Conservation (phyloP, 2,329 filamentous ascomycete genomes). For the Ophiosphaerella narmari region DNA sequence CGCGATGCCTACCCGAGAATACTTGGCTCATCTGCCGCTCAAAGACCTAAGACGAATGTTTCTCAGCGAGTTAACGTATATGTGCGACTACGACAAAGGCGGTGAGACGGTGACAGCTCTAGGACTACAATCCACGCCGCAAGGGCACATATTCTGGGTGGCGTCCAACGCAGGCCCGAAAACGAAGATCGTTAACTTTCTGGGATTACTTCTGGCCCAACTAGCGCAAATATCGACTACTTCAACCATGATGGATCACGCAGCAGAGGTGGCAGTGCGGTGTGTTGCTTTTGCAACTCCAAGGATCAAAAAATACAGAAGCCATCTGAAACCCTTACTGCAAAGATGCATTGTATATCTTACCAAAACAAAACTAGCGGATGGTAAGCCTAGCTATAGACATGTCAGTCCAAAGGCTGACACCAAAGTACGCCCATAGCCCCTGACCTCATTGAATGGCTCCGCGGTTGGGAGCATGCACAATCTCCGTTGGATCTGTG, state of each 20-base stretch:
- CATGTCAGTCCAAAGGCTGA: constrained; percentile 1
- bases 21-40: not conserved
- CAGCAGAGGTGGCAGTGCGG: not conserved
- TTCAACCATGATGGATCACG: too few relatives aligned
- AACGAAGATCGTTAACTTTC: too few relatives aligned
- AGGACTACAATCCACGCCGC: not conserved
- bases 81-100: constrained; percentile 18
- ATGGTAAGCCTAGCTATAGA: constrained; percentile 6
- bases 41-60: constrained; percentile 11
- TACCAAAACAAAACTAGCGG: not conserved
- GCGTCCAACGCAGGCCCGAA: too few relatives aligned
- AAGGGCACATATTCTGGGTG: too few relatives aligned
- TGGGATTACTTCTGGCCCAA: too few relatives aligned
- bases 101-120: constrained; percentile 1
- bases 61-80: constrained; percentile 11
- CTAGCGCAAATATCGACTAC: too few relatives aligned
- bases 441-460: too few relatives aligned
- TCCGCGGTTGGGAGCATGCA: too few relatives aligned
- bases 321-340: constrained; percentile 6
- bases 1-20: too few relatives aligned
- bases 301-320: constrained; percentile 17
- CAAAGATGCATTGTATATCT: constrained; percentile 6
- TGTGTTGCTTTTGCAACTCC: constrained; percentile 15
- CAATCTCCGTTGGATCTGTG: constrained; percentile 2
- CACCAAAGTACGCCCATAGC: not conserved